Conservation (phyloP, 2,329 filamentous ascomycete genomes). For the Penicillium glabrum region DNA sequence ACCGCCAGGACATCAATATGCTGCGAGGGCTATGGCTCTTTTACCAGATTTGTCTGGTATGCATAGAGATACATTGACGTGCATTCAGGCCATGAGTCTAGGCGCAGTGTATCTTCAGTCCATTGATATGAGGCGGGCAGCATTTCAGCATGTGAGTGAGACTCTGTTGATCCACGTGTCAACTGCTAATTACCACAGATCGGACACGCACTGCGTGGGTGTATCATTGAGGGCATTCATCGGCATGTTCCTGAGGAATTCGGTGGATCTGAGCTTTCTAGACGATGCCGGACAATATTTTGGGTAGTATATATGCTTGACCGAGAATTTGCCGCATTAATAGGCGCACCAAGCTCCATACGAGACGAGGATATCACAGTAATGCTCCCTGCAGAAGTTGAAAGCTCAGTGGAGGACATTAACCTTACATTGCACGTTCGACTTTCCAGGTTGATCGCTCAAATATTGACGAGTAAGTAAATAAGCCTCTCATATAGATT, state of each 20-base stretch:
- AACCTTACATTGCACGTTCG: conserved; percentile 27
- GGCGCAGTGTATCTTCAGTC: conserved; percentile 44
- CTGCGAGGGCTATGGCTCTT: conserved; percentile 40
- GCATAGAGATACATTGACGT: conserved; percentile 28
- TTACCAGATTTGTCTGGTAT: conserved; percentile 39
- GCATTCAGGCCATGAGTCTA: conserved; percentile 37
- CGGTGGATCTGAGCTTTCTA: conserved; percentile 22
- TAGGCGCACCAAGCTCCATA: conserved; percentile 29
- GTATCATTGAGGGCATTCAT: conserved; percentile 30
- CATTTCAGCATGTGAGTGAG: conserved; percentile 40
- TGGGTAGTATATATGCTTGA: conserved; percentile 32
- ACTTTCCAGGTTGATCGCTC: conserved; percentile 25
- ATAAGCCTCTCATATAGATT: not conserved
- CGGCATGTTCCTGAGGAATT: conserved; percentile 26
- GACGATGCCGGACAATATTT: conserved; percentile 26
- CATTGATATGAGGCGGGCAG: conserved; percentile 41
- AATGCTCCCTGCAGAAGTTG: conserved; percentile 20
- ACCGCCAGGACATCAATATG: conserved; percentile 41
- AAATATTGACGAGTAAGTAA: conserved; percentile 26
- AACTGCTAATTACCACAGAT: conserved; percentile 15
- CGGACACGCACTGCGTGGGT: conserved; percentile 28
- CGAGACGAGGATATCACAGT: conserved; percentile 31
- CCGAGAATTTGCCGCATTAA: conserved; percentile 27
- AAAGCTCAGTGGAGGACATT: conserved; percentile 20
- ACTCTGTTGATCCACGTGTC: not conserved